These are phyloP conservation scores for Parietichytrium sp. DNA, from an alignment of 108 stramenopile genomes.

Conservation along the genomic window DNA sequence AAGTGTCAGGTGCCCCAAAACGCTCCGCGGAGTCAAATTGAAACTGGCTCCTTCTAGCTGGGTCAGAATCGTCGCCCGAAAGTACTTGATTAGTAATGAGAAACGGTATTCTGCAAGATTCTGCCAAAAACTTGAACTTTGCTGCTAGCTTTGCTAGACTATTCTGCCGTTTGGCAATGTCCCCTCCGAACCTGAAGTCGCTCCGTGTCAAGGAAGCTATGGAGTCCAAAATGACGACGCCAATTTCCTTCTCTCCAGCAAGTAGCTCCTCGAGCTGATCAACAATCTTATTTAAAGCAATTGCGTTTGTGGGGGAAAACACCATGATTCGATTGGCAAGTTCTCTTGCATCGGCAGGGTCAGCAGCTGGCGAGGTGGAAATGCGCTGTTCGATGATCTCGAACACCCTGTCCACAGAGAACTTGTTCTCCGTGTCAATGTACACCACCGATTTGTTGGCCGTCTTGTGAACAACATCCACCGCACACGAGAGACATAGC, in stretches of 20 bases:
- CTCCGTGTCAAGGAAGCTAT: background rate
- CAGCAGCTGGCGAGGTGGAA: background rate
- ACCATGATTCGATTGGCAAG: background rate
- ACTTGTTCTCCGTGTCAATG: conserved; percentile 29
- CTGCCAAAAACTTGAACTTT: conserved; percentile 1
- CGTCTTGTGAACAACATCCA: background rate
- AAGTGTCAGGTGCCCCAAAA: no score
- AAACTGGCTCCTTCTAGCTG: no score
- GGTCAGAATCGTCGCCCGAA: background rate
- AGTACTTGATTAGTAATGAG: conserved; percentile 15
- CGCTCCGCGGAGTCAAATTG: no score
- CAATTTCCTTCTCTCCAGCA: conserved; percentile 24
- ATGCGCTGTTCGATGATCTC: background rate
- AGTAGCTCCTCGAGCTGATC: background rate
- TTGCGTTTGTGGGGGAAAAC: background rate
- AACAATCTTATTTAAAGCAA: background rate
- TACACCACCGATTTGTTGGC: background rate
- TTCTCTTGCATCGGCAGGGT: background rate
- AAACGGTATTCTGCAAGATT: background rate
- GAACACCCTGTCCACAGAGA: background rate
- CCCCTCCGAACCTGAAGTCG: background rate
- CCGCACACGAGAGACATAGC: background rate
- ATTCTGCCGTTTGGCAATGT: background rate
- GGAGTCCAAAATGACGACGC: background rate
- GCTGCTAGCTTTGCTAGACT: background rate